Evolutionary conservation across 2,329 filamentous ascomycete species (phyloP).

Genomic region (Venturia nashicola): DNA sequence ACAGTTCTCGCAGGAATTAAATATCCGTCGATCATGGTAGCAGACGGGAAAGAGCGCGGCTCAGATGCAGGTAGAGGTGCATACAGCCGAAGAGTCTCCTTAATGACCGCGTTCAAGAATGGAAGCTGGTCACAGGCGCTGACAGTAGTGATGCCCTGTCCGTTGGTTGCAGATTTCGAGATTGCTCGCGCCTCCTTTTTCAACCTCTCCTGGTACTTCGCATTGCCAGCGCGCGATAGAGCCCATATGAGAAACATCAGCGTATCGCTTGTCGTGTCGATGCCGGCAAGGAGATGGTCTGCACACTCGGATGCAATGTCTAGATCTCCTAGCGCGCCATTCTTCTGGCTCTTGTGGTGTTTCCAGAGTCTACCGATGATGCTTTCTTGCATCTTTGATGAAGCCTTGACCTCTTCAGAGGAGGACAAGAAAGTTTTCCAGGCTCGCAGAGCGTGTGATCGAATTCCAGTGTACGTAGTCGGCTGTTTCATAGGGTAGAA

Average conservation of each 20-base stretch:
- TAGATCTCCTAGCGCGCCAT: constrained; percentile 24
- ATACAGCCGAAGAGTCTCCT: constrained; percentile 38
- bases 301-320: constrained; percentile 42
- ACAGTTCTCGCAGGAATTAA: constrained; percentile 23
- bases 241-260: constrained; percentile 25
- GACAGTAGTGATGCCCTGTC: constrained; percentile 21
- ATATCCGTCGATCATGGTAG: constrained; percentile 26
- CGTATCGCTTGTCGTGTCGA: constrained; percentile 22
- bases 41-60: constrained; percentile 29
- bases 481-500: constrained; percentile 39
- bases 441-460: constrained; percentile 28
- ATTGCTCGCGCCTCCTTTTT: constrained; percentile 28
- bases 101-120: constrained; percentile 38
- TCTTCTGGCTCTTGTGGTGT: constrained; percentile 18
- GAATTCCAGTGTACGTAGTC: constrained; percentile 40
- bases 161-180: constrained; percentile 15
- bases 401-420: constrained; percentile 12
- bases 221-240: constrained; percentile 33
- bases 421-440: constrained; percentile 20
- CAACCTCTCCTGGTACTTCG: constrained; percentile 32
- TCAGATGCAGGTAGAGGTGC: constrained; percentile 40
- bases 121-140: constrained; percentile 27
- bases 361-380: constrained; percentile 30
- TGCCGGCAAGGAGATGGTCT: constrained; percentile 35
- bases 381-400: constrained; percentile 15